phyloP scores from a whole-genome alignment of 257 asterid species.

The Capsicum chinense region DNA sequence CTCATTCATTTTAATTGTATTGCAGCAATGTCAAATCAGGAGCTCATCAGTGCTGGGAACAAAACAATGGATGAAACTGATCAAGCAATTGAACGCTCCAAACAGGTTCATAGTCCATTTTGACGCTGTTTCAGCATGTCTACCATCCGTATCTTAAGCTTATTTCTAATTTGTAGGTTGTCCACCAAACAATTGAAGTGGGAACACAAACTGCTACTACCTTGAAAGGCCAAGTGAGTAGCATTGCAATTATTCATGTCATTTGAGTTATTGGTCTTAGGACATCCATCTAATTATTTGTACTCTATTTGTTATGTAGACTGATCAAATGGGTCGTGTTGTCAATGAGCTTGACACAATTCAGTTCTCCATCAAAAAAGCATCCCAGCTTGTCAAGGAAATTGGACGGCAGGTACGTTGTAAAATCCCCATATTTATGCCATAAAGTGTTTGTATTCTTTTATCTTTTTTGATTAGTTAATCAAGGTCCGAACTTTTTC shows the following conservation, averaged over 20 bases:
- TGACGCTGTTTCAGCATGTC: conserved; percentile 30
- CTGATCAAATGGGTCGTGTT: conserved; percentile 99
- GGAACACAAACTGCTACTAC: conserved; percentile 94
- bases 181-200: conserved; percentile 94
- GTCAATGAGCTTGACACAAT: conserved; percentile 95
- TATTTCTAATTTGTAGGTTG: conserved; percentile 62
- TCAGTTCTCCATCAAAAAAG: conserved; percentile 92
- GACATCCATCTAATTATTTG: conserved; percentile 15
- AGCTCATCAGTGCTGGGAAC: conserved; percentile 79
- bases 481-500: conserved; percentile 39
- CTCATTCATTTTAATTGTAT: conserved; percentile 31
- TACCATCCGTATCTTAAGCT: conserved; percentile 32
- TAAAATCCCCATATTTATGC: conserved; percentile 17
- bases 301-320: conserved; percentile 48
- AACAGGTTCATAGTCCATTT: conserved; percentile 63
- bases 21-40: conserved; percentile 95
- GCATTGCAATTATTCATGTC: neutral
- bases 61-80: conserved; percentile 96
- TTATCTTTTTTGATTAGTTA: conserved; percentile 31
- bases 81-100: conserved; percentile 98
- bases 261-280: conserved; percentile 15
- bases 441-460: conserved; percentile 21
- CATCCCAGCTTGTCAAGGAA: conserved; percentile 98
- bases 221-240: conserved; percentile 92
- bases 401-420: conserved; percentile 87